Base-by-base conservation (phyloP, 176 grass and related monocot genomes). In the Poa pratensis region DNA sequence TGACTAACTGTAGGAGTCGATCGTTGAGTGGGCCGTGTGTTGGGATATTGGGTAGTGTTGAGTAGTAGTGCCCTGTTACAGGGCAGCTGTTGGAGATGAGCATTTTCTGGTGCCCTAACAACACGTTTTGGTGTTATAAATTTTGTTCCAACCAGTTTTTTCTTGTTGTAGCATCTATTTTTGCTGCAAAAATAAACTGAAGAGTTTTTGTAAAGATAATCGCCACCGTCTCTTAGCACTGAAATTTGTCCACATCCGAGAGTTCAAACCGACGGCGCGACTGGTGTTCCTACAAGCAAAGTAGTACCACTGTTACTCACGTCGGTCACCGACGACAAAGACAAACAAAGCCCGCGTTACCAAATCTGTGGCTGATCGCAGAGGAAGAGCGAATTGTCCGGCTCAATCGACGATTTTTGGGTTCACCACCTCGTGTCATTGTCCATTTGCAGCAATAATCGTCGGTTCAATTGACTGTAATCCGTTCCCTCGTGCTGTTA, bases 361-460 rank as follows among this genome's bases (percentile, higher is more conserved):
- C 15, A 69, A 23, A 49, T 74, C 2, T 64, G 43, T 24, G 26
- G 42, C 13, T 64, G 61, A 27, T 64, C 26, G 3, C 13, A 48
- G 65, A 61, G 62, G 69, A 85, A 37, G 52, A 48, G 12, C 16
- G n/a, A 81, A 54, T 80, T 43, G 78, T 42, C n/a, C 3, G 65
- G 7, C 37, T 54, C 7, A 18, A 59, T 16, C 15, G 8, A 62
- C 8, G 40, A 14, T 14, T 74, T 18, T 15, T 13, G 13, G 43
- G 13, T 15, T 48, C 20, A 51, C 28, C 32, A 26, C 16, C 16
- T 42, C 22, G 26, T 55, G 32, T 81, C 78, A 57, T 19, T 81
- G 32, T 83, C 69, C 0, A 40, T 82, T 18, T 18, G 16, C 22
- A 48, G 28, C 78, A 34, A 55, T 62, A 64, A 66, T 58, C 5